Evolutionary conservation across 805 yeast genomes (phyloP).

Genomic region (Barnettozyma sp.): DNA sequence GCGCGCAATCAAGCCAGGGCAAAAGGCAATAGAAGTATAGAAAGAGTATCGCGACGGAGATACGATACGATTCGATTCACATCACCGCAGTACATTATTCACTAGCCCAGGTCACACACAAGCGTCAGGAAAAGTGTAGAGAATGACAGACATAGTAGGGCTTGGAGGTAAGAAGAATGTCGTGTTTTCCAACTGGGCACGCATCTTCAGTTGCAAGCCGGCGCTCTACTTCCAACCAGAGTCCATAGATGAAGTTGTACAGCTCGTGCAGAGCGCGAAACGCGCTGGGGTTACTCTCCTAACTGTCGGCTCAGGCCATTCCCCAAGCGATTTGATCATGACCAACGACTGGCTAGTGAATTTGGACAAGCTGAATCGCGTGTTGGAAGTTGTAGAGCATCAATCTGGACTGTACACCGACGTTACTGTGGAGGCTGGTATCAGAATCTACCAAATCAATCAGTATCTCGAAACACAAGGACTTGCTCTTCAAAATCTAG

Average conservation of each 20-base stretch:
- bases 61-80: slow-evolving; percentile 1
- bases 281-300: slow-evolving; percentile 55
- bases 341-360: slow-evolving; percentile 84
- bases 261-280: slow-evolving; percentile 61
- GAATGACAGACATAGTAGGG: slow-evolving; percentile 18
- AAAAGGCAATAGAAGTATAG: no score
- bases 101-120: no score
- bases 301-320: slow-evolving; percentile 90
- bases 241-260: slow-evolving; percentile 57
- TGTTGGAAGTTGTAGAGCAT: slow-evolving; percentile 42
- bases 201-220: slow-evolving; percentile 74
- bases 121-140: no score
- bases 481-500: slow-evolving; percentile 82
- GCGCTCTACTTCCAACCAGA: slow-evolving; percentile 74
- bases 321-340: slow-evolving; percentile 89
- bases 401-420: slow-evolving; percentile 69
- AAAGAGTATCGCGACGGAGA: no score
- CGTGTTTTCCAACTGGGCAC: slow-evolving; percentile 67
- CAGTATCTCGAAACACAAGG: slow-evolving; percentile 54
- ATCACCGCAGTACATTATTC: no score
- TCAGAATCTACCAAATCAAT: slow-evolving; percentile 69
- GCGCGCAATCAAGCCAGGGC: no score
- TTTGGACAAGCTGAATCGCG: slow-evolving; percentile 64
- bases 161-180: slow-evolving; percentile 29
- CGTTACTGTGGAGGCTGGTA: slow-evolving; percentile 92